Conservation (phyloP, 495 filamentous ascomycete species). For the Lindgomyces ingoldianus region DNA sequence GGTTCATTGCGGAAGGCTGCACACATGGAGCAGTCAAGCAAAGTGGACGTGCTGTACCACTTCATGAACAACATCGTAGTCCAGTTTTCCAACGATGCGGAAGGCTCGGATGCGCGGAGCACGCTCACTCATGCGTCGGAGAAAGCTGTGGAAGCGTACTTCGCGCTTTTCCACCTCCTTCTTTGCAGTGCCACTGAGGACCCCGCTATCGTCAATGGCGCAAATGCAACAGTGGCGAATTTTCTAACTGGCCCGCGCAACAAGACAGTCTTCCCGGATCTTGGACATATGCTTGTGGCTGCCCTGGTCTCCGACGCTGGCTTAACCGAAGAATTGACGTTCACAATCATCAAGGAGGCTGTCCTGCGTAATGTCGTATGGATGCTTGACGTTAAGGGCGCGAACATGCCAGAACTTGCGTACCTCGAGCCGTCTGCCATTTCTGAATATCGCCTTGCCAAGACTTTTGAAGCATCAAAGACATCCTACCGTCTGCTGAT, state of each 20-base stretch:
- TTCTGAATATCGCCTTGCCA: slow-evolving; percentile 51
- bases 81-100: slow-evolving; percentile 49
- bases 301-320: slow-evolving; percentile 51
- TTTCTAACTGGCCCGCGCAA: slow-evolving; percentile 47
- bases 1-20: slow-evolving; percentile 26
- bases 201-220: slow-evolving; percentile 21
- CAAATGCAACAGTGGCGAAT: slow-evolving; percentile 39
- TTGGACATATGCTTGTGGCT: slow-evolving; percentile 53
- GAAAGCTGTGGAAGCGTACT: slow-evolving; percentile 51
- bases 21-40: slow-evolving; percentile 5
- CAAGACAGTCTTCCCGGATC: slow-evolving; percentile 51
- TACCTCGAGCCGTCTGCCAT: slow-evolving; percentile 49
- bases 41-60: slow-evolving; percentile 47
- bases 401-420: slow-evolving; percentile 48
- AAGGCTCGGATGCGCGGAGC: slow-evolving; percentile 43
- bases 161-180: slow-evolving; percentile 56
- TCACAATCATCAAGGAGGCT: slow-evolving; percentile 52
- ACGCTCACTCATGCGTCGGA: neutral
- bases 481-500: slow-evolving; percentile 56
- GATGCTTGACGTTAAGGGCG: slow-evolving; percentile 46
- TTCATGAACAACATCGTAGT: slow-evolving; percentile 58
- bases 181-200: slow-evolving; percentile 45
- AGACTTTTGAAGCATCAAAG: slow-evolving; percentile 51
- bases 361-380: slow-evolving; percentile 57
- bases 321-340: slow-evolving; percentile 47